Conservation (phyloP, 257 asterid genomes). For the Schizonepeta tenuifolia region DNA sequence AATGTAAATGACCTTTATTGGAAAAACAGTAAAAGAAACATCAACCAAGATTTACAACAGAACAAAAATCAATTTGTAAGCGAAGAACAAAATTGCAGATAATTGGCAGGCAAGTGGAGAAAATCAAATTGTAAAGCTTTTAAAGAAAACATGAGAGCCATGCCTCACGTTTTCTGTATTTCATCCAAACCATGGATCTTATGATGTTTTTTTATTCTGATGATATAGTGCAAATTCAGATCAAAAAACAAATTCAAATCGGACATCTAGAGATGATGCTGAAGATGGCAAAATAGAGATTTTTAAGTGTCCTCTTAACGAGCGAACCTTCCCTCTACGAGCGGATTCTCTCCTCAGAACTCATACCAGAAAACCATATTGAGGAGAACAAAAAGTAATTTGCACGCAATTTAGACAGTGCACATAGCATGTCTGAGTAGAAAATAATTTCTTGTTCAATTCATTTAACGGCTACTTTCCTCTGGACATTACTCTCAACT, state of each 20-base stretch:
- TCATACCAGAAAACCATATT: too few species aligned
- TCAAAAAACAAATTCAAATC: constrained; percentile 13
- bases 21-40: not conserved
- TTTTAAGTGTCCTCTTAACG: constrained; percentile 22
- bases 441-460: not conserved
- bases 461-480: not conserved
- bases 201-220: not conserved
- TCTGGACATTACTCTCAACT: not conserved
- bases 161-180: constrained; percentile 1
- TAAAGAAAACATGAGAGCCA: constrained; percentile 2
- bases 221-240: constrained; percentile 15
- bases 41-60: not conserved
- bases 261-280: not conserved
- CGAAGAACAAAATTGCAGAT: constrained; percentile 13
- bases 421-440: constrained; percentile 13
- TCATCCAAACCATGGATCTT: not conserved
- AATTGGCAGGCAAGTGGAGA: not conserved
- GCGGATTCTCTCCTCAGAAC: too few species aligned
- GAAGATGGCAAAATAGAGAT: constrained; percentile 14
- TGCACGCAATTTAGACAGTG: not conserved
- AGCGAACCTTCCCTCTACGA: too few species aligned
- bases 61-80: constrained; percentile 7
- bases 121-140: not conserved
- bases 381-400: too few species aligned
- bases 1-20: not conserved